phyloP scores from a whole-genome alignment of 345 rosid genomes.

The Gossypium sturtianum region DNA sequence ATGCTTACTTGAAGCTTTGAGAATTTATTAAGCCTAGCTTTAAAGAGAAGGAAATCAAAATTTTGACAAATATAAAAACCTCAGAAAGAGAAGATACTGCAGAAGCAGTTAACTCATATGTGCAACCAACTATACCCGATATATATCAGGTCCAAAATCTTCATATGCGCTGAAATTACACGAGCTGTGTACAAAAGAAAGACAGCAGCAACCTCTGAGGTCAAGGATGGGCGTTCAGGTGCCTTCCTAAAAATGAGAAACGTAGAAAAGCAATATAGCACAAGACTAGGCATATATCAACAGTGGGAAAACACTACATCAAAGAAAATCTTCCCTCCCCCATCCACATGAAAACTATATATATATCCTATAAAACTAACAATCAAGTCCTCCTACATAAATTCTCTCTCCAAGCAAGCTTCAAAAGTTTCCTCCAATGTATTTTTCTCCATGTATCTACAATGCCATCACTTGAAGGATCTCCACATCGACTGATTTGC shows the following conservation, averaged over 20 bases:
- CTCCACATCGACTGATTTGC: conserved; percentile 14
- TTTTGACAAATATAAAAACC: no score
- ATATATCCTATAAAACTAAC: conserved; percentile 27
- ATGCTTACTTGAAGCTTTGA: no score
- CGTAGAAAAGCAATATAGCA: background rate
- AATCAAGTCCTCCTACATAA: conserved; percentile 22
- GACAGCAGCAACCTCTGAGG: conserved; percentile 18
- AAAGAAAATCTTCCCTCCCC: background rate
- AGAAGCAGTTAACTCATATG: no score
- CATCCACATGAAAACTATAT: conserved; percentile 9
- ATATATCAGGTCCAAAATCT: conserved; percentile 41
- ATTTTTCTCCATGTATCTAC: background rate
- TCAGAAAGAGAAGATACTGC: no score
- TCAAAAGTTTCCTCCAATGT: conserved; percentile 12
- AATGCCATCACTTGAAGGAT: conserved; percentile 5
- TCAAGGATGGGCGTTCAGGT: conserved; percentile 4
- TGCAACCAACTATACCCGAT: conserved; percentile 31
- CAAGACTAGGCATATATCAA: background rate
- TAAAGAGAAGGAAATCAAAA: no score
- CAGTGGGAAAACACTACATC: conserved; percentile 6
- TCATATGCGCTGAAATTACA: conserved; percentile 47
- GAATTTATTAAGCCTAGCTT: no score
- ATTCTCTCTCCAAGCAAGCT: conserved; percentile 11
- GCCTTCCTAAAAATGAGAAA: conserved; percentile 16
- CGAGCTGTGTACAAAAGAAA: conserved; percentile 27